Base-by-base conservation (phyloP, 2,329 filamentous ascomycete genomes). In the Hymenoscyphus occultus region DNA sequence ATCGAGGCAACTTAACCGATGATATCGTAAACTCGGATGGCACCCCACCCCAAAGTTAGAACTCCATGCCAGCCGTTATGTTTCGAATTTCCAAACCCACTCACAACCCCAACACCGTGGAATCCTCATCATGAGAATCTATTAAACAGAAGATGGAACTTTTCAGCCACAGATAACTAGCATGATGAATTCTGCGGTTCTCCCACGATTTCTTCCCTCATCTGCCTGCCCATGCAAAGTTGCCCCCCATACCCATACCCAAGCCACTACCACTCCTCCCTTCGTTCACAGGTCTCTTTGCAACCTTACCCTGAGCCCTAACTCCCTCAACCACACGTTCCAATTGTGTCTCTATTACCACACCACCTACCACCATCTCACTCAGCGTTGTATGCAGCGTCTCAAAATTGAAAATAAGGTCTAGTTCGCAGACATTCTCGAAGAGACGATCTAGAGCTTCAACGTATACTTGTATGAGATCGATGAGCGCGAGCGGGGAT, bases 401-500 rank as follows among this genome's bases (percentile, higher is more conserved):
- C 83, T 99, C 95, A 73, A 97, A 99, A 77, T 98, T 98, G 82
- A 99, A 99, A 77, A 99, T 99, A 71, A 99, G 84, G 78, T 99
- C 82, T 64, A 99, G 83, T 81, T 99, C 95, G 83, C 95, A 99
- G 10, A 99, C 95, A 76, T 99, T 97, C 80, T 98, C 95, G 76
- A 99, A 99, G 51, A 99, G 83, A 69, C 92, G 88, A 77, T 99
- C 95, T 42, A 99, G 85, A 0, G 94, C 89, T 79, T 99, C 95
- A 69, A 99, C 95, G 74, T 97, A 99, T 66, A 99, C 95, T 79
- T 99, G 95, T 70, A 99, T 98, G 63, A 99, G 82, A 78, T 99
- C 95, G 68, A 99, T 93, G 31, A 99, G 84, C 0, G 95, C 95
- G 2, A 99, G 89, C 0, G 95, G 95, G 0, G 92, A 97, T 79